Evolutionary conservation across 2,329 filamentous ascomycete species (phyloP), one percentile per base, ranked within the genome.

Genomic region (Alternaria longipes): DNA sequence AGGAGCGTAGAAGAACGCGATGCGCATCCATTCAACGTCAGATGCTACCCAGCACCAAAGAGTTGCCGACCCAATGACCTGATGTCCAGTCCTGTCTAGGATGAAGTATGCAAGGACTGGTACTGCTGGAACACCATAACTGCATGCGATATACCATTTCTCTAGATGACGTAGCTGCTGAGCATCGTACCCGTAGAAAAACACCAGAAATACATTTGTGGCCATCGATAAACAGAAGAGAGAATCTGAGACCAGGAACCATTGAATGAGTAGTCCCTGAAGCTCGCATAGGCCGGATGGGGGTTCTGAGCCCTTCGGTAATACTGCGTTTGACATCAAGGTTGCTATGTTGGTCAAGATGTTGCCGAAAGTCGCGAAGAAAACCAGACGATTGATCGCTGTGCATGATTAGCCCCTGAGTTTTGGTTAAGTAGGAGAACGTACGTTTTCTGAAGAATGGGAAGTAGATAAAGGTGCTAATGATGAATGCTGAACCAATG

Each of bases 311-410:
- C 44, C 51, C 0, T 36, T 14, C 2, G 72, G 66, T 7, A 92
- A 79, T 40, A 87, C 91, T 1, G 85, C 83, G 36, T 86, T 84
- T 0, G 90, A 89, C 72, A 94, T 91, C 34, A 94, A 78, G 0
- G 92, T 93, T 1, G 89, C 91, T 18, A 92, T 85, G 75, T 93
- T 94, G 63, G 87, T 87, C 78, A 93, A 83, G 69, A 94, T 84
- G 72, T 97, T 96, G 8, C 92, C 92, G 72, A 92, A 90, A 0
- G 90, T 91, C 7, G 92, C 92, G 75, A 91, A 95, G 77, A 96
- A 94, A 9, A 94, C 89, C 0, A 96, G 84, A 18, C 92, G 85
- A 73, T 95, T 95, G 80, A 95, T 93, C n/a, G 92, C 56, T 63
- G 24, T 11, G 18, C 5, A 22, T 24, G 2, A 18, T 64, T 26